Conservation (phyloP, 176 grass and related monocot species). For the Eleusine indica region DNA sequence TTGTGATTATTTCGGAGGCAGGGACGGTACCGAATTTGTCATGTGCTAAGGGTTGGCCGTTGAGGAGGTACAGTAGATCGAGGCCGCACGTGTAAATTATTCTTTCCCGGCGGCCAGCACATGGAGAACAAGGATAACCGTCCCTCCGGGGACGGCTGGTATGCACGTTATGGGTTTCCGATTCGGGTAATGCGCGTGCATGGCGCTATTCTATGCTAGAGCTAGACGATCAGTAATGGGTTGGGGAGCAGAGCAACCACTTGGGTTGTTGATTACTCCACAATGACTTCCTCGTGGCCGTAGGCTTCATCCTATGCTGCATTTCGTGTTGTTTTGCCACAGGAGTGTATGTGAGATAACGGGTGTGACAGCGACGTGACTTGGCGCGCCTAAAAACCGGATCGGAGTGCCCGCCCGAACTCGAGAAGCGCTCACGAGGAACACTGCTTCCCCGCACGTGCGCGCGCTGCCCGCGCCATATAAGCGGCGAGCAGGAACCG, state of each 20-base stretch:
- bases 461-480: not conserved
- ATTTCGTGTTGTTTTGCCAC: not conserved
- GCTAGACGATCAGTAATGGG: not conserved
- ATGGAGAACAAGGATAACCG: too few relatives aligned
- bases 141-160: too few relatives aligned
- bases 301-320: not conserved
- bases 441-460: not conserved
- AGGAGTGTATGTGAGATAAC: too few relatives aligned
- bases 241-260: not conserved
- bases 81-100: too few relatives aligned
- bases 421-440: not conserved
- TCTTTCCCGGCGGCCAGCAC: too few relatives aligned
- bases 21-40: not conserved
- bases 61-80: too few relatives aligned
- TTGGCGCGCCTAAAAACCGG: not conserved
- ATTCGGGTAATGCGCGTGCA: not conserved
- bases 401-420: not conserved
- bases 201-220: not conserved
- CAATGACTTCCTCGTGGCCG: not conserved
- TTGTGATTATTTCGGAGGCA: not conserved
- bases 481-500: not conserved
- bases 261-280: not conserved
- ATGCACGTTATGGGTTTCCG: not conserved
- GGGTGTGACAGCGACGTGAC: too few relatives aligned
- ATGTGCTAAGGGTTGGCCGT: not conserved